A percentile compares a stretch with the other conserved stretches of the same genome.
Evolutionary conservation across 495 filamentous ascomycete species (phyloP).

Genomic region (Chaetomium tenue): DNA sequence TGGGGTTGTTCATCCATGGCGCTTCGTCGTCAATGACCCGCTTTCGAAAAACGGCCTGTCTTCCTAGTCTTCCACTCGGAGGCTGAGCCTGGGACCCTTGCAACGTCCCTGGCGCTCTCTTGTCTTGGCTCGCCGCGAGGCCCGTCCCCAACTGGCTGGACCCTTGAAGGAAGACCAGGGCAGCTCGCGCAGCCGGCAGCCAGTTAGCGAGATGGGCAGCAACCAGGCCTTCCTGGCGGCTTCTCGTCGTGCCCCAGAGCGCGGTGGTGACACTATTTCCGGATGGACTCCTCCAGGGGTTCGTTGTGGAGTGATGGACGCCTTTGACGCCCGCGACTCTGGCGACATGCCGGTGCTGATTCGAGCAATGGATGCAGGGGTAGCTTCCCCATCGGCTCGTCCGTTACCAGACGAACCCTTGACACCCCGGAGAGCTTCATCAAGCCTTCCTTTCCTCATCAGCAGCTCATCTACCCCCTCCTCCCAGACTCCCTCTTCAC

Average conservation of each 20-base stretch:
- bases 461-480: conserved; percentile 16
- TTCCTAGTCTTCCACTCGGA: neutral
- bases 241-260: conserved; percentile 7
- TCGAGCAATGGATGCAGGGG: conserved; percentile 11
- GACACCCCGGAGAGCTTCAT: conserved; percentile 26
- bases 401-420: conserved; percentile 26
- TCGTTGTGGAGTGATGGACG: conserved; percentile 11
- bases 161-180: conserved; percentile 14
- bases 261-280: conserved; percentile 15
- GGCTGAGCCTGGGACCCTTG: conserved; percentile 11
- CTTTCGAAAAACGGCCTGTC: neutral
- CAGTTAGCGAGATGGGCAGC: conserved; percentile 26
- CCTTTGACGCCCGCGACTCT: conserved; percentile 8
- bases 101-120: conserved; percentile 5
- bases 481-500: conserved; percentile 10
- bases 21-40: neutral
- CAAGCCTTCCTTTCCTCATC: conserved; percentile 29
- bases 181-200: conserved; percentile 10
- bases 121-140: neutral
- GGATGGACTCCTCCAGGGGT: conserved; percentile 9
- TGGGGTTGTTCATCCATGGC: neutral
- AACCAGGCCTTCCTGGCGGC: neutral
- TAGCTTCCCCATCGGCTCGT: conserved; percentile 13
- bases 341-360: conserved; percentile 1
- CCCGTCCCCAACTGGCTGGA: conserved; percentile 20